phyloP scores from a whole-genome alignment of 1,139 yeast genomes.

The Protomyces arabidopsidicola region DNA sequence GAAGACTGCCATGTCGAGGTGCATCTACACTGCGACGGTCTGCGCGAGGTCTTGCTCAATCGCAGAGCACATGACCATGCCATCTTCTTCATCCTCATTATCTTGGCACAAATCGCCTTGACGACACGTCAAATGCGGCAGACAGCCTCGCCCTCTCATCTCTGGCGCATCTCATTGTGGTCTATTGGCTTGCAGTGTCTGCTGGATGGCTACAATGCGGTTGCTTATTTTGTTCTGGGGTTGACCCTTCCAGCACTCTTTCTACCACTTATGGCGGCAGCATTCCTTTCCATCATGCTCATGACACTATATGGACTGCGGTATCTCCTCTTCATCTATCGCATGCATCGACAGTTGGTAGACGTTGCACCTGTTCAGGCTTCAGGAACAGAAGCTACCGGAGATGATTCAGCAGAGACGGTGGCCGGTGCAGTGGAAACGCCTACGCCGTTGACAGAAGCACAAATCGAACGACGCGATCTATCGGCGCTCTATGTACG shows the following conservation, averaged over 20 bases:
- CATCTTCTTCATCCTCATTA: slow-evolving; percentile 38
- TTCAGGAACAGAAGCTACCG: background rate
- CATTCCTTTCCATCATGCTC: slow-evolving; percentile 64
- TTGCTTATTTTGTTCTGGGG: slow-evolving; percentile 58
- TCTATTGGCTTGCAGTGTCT: slow-evolving; percentile 53
- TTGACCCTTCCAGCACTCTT: slow-evolving; percentile 55
- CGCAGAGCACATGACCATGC: background rate
- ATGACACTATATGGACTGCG: slow-evolving; percentile 75
- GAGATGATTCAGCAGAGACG: background rate
- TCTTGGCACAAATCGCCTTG: slow-evolving; percentile 49
- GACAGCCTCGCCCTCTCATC: slow-evolving; percentile 73
- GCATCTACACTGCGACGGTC: background rate
- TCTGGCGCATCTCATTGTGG: slow-evolving; percentile 65
- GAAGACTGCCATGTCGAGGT: background rate
- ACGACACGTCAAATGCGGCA: slow-evolving; percentile 62
- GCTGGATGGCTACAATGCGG: slow-evolving; percentile 64
- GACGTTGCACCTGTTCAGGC: background rate
- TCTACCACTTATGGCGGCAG: slow-evolving; percentile 62
- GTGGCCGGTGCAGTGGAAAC: slow-evolving; percentile 33
- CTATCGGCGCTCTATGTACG: slow-evolving; percentile 56
- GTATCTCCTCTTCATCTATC: slow-evolving; percentile 62
- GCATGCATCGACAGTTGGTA: slow-evolving; percentile 66
- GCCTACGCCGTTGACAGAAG: slow-evolving; percentile 35
- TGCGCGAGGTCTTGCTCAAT: background rate
- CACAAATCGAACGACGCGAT: slow-evolving; percentile 42